These are phyloP conservation scores for Grosmannia serpens DNA, from an alignment of 2,329 filamentous ascomycete species.

Conservation along the genomic window DNA sequence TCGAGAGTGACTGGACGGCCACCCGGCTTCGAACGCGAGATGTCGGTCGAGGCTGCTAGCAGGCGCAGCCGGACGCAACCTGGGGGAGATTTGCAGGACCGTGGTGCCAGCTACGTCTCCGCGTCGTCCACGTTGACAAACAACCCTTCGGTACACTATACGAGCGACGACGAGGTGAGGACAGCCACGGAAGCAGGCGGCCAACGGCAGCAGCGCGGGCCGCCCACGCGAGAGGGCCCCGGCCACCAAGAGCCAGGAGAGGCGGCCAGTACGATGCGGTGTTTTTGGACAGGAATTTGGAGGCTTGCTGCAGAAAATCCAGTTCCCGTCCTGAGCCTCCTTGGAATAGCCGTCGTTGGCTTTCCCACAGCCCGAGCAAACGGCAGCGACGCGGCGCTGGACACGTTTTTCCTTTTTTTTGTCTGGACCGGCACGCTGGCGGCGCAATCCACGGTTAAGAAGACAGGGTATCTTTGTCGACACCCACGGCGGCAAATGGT, in stretches of 20 bases:
- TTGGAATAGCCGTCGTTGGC: slow-evolving; percentile 25
- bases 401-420: slow-evolving; percentile 35
- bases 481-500: slow-evolving; percentile 14
- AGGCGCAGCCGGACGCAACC: neutral
- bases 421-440: slow-evolving; percentile 34
- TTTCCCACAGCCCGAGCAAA: slow-evolving; percentile 25
- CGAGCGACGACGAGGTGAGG: neutral
- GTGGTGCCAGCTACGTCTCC: slow-evolving; percentile 9
- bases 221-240: neutral
- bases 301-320: slow-evolving; percentile 13
- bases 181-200: too few relatives aligned
- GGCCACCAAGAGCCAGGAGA: neutral
- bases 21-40: neutral
- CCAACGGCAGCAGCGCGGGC: neutral
- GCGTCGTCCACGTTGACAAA: slow-evolving; percentile 12
- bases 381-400: slow-evolving; percentile 26
- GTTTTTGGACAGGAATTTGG: neutral
- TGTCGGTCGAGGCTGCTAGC: neutral
- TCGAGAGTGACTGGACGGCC: too few relatives aligned
- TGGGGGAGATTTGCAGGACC: neutral
- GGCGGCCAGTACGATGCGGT: neutral
- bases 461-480: neutral
- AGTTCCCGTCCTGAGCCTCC: slow-evolving; percentile 19
- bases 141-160: neutral
- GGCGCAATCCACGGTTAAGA: slow-evolving; percentile 26